Conservation (phyloP, 169 alveolate genomes). For the Plasmodium chabaudi region DNA sequence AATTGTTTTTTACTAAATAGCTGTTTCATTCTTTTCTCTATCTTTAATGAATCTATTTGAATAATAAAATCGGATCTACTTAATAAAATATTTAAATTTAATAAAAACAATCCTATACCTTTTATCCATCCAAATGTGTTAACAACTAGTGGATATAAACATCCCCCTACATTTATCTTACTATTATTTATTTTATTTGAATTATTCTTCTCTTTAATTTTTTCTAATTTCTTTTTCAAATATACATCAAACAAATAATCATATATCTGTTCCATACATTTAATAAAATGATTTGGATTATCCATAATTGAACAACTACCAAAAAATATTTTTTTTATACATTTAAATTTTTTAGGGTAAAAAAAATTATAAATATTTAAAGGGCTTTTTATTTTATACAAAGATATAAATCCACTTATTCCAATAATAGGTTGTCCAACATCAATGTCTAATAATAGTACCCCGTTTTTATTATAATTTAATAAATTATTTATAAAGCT, state of each 20-base stretch:
- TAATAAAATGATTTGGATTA: conserved; percentile 16
- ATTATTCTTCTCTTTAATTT: background rate
- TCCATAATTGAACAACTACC: conserved; percentile 58
- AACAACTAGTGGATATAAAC: conserved; percentile 34
- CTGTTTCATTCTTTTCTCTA: conserved; percentile 12
- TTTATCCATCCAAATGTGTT: conserved; percentile 67
- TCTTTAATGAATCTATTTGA: conserved; percentile 65
- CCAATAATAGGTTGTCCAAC: conserved; percentile 70
- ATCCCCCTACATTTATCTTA: background rate
- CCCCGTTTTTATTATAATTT: conserved; percentile 21
- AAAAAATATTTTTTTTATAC: conserved; percentile 56
- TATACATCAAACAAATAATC: conserved; percentile 20
- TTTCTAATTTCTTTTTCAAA: conserved; percentile 19
- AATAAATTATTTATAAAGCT: conserved; percentile 45
- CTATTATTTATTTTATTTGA: background rate
- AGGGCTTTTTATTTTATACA: conserved; percentile 40
- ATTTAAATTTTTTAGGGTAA: conserved; percentile 35
- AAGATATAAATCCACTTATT: conserved; percentile 45
- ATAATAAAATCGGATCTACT: conserved; percentile 43
- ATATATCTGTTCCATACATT: conserved; percentile 35
- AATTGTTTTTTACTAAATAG: conserved; percentile 13
- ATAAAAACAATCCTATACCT: conserved; percentile 47
- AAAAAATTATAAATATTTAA: conserved; percentile 54
- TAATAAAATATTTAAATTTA: conserved; percentile 45
- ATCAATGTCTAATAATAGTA: conserved; percentile 47